These are phyloP conservation scores for sorghum (Sorghum bicolor) DNA, from an alignment of 176 grass and related monocot species.

Conservation along the genomic window Sorghum_bicolor_NCBIv3 NC_012879.2:19521001-19521500, in stretches of 20 bases:
- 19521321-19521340: conserved; percentile 71
- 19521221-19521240: not conserved
- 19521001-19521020: not conserved
- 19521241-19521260: not conserved
- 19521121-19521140: not conserved
- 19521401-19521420: conserved; percentile 60
- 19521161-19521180: not conserved
- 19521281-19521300: conserved; percentile 72
- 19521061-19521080: not conserved
- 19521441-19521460: conserved; percentile 46
- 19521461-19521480: conserved; percentile 67
- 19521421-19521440: conserved; percentile 24
- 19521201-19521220: not conserved
- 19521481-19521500: conserved; percentile 60
- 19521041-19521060: not conserved
- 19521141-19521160: not conserved
- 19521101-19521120: not conserved
- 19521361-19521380: conserved; percentile 72
- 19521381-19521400: conserved; percentile 54
- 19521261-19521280: conserved; percentile 60
- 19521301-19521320: conserved; percentile 83
- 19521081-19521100: not conserved
- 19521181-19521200: not conserved
- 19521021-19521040: not conserved
- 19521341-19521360: conserved; percentile 61